Base-by-base conservation (phyloP, 176 grass and related monocot species). In the Eremochloa ophiuroides region DNA sequence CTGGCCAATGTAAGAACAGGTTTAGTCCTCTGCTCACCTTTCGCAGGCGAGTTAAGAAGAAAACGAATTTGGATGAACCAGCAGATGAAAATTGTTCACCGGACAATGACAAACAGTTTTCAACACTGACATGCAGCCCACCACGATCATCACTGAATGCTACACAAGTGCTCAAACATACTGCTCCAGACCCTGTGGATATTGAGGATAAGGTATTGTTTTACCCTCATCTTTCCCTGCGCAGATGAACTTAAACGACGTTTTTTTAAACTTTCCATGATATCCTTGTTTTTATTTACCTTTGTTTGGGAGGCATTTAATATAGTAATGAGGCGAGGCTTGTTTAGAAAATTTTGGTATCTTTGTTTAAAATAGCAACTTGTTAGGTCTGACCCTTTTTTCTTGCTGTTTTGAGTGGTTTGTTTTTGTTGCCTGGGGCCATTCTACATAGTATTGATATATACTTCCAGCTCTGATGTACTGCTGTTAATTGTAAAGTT, bases 1-100 rank as follows among this genome's bases (percentile, higher is more conserved):
- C 56, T 73, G 27, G 22, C 60, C 77, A 85, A 77, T 80, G 15
- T 66, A 89, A 64, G 35, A 77, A 53, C 53, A 85, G 71, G 64
- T 85, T 66, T 82, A 76, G 71, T 78, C 65, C 77, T 82, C 73
- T 82, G 56, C 78, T 77, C 31, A 82, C 87, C 23, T 89, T 89
- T 58, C 22, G 12, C 29, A 85, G 87, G 65, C 78, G 87, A 66
- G 66, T 77, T 60, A 89, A 89, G 81, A 89, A 58, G 66, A 89
- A 82, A 82, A 71, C 10, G 43, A 38, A 64, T 77, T 78, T 72
- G 43, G 73, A 64, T 4, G 78, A 82, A 42, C 28, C 17, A 33
- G 34, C 72, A 39, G 58, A 71, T 10, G 66, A 51, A 85, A 59
- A 25, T 59, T 71, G 75, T 89, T 82, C 37, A 59, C 34, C 26